Percentiles rank a stretch among this genome's conserved stretches.
Evolutionary conservation across 23 red algal genomes (phyloP).

Genomic region (Gracilaria gracilis): DNA sequence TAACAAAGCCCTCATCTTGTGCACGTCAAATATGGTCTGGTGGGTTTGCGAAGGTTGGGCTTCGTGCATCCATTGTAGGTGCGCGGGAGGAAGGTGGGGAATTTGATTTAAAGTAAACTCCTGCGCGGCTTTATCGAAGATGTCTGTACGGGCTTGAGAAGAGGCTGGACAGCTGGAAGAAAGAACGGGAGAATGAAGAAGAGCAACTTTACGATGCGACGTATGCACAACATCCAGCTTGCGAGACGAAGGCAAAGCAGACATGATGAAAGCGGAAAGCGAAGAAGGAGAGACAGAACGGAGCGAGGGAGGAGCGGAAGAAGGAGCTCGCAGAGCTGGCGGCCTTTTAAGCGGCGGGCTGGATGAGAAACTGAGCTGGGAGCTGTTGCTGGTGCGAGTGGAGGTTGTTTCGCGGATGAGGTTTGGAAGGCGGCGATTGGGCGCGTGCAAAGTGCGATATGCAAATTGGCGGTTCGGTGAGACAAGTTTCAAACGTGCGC

Average conservation of each 20-base stretch:
- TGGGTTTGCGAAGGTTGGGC: background rate
- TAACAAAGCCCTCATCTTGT: conserved; percentile 37
- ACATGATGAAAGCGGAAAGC: background rate
- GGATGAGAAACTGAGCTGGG: too few relatives aligned
- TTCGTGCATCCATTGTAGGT: conserved; percentile 20
- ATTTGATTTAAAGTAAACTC: conserved; percentile 2
- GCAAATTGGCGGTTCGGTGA: conserved; percentile 24
- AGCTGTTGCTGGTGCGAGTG: background rate
- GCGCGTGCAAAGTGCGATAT: background rate
- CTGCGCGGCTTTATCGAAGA: conserved; percentile 11
- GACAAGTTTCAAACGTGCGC: background rate
- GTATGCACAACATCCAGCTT: background rate
- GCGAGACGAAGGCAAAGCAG: background rate
- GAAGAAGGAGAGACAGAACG: background rate
- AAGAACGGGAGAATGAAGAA: background rate
- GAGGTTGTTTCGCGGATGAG: background rate
- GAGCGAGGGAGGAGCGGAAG: background rate
- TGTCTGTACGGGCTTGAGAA: background rate
- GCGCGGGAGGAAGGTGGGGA: background rate
- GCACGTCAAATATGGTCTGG: conserved; percentile 24
- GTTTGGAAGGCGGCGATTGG: conserved; percentile 13
- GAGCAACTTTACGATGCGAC: background rate
- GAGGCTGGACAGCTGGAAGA: background rate
- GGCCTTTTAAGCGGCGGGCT: background rate
- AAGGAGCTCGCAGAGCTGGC: background rate